Base-by-base conservation (phyloP, 176 grass and related monocot species). In the Calamus simplicifolius region DNA sequence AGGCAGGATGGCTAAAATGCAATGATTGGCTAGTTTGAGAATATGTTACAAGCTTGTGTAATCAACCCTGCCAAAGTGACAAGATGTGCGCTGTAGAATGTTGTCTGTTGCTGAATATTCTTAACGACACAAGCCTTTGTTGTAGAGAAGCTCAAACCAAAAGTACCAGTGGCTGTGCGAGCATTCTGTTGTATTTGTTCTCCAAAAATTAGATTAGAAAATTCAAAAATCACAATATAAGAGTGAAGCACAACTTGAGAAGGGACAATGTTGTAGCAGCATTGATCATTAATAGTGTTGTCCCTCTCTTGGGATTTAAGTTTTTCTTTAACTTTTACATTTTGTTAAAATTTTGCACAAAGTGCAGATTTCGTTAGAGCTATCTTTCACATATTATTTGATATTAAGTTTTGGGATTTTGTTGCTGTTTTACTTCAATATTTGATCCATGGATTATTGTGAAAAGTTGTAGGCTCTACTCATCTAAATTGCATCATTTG, bases 11-110 rank as follows among this genome's bases (percentile, higher is more conserved):
- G 79, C 3, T 82, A 81, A 69, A 87, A 87, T 27, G 84, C 84
- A 15, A 82, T 78, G 79, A 58, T 50, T 0, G 79, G 89, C 82
- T 72, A 64, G 27, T 84, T 86, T 0, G 82, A 95, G 82, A 95
- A 95, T 84, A 50, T 89, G 51, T 82, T 95, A 82, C 52, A 67
- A 30, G 25, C 84, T 0, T 78, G 84, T 27, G 71, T 87, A 14
- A 82, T 87, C 2, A 79, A 87, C 75, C 84, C 84, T 1, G 73
- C 84, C 4, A 87, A 87, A 74, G 84, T 87, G 58, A 75, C 84
- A 5, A 77, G 84, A 31, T 87, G 79, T 4, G 84, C 79, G 0
- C 74, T 87, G 35, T 79, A 87, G 60, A 87, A 87, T 4, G 84
- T 79, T 0, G 60, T 87, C 84, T 5, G 79, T 87, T 25, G 60